Evolutionary conservation across 768 basidiomycete genomes (phyloP).

Genomic region (Dioszegia hungarica): DNA sequence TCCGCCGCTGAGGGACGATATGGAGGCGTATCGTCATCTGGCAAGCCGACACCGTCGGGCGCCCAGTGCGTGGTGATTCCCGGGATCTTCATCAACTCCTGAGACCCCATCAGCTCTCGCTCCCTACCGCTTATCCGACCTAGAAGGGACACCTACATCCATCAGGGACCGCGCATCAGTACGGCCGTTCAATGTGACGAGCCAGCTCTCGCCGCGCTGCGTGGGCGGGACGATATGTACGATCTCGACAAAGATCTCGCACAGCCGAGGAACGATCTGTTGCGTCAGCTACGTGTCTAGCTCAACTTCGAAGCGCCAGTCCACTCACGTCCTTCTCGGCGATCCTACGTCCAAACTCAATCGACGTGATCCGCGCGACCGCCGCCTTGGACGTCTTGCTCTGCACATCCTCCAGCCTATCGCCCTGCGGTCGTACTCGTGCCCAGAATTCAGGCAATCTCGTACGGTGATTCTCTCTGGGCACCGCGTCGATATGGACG

Average conservation of each 20-base stretch:
- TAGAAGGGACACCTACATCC: slow-evolving; percentile 15
- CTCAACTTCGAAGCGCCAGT: background rate
- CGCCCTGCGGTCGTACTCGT: slow-evolving; percentile 1
- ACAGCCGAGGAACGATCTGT: slow-evolving; percentile 24
- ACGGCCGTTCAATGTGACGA: slow-evolving; percentile 15
- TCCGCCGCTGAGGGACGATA: too few relatives aligned
- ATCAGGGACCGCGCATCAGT: slow-evolving; percentile 15
- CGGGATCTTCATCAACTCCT: slow-evolving; percentile 27
- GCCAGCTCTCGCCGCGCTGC: slow-evolving; percentile 20
- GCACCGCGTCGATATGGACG: slow-evolving; percentile 17
- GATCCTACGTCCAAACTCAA: slow-evolving; percentile 21
- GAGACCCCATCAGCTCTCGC: background rate
- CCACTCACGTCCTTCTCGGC: slow-evolving; percentile 22
- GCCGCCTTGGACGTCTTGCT: background rate
- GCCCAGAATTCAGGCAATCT: slow-evolving; percentile 9
- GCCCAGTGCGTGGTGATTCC: slow-evolving; percentile 19
- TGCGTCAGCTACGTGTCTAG: background rate
- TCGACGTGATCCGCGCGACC: slow-evolving; percentile 7
- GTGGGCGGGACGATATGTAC: slow-evolving; percentile 20
- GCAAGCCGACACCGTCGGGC: slow-evolving; percentile 6
- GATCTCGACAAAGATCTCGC: slow-evolving; percentile 24
- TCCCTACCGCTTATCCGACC: background rate
- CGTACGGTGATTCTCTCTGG: background rate
- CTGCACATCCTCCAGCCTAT: background rate
- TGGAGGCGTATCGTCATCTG: too few relatives aligned